These are phyloP conservation scores for Cyberlindnera samutprakarnensis DNA, from an alignment of 805 yeast species.

Conservation along the genomic window DNA sequence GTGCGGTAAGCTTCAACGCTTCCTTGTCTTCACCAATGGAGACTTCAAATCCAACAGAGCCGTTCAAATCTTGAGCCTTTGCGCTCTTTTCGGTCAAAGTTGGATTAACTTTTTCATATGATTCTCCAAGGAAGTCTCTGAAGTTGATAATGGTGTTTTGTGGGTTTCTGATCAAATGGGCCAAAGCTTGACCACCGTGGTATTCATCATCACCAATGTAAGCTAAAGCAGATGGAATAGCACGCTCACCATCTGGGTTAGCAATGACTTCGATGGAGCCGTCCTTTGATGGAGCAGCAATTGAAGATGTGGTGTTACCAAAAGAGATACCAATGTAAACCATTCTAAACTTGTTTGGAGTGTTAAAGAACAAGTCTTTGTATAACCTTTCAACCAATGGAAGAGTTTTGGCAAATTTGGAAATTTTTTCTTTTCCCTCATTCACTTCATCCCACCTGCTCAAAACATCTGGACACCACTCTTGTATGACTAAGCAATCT, in stretches of 20 bases:
- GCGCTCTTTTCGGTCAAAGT: constrained; percentile 60
- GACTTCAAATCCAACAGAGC: constrained; percentile 62
- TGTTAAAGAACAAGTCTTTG: no score
- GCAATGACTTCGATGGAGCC: constrained; percentile 97
- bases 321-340: constrained; percentile 86
- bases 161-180: constrained; percentile 88
- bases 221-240: constrained; percentile 87
- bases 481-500: no score
- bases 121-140: constrained; percentile 84
- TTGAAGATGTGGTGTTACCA: constrained; percentile 93
- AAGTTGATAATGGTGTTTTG: constrained; percentile 80
- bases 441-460: no score
- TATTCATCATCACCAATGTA: constrained; percentile 94
- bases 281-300: constrained; percentile 78
- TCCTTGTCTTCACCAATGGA: constrained; percentile 36
- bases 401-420: no score
- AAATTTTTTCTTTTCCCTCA: no score
- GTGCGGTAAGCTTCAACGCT: constrained; percentile 49
- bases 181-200: constrained; percentile 94
- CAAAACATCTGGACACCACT: no score
- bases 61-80: constrained; percentile 55
- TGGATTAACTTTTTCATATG: constrained; percentile 62
- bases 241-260: constrained; percentile 97
- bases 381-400: no score
- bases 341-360: no score